Evolutionary conservation across 1,284 basidiomycete species (phyloP), one percentile per base, ranked within the genome.

Genomic region (Ganoderma lucidum): DNA sequence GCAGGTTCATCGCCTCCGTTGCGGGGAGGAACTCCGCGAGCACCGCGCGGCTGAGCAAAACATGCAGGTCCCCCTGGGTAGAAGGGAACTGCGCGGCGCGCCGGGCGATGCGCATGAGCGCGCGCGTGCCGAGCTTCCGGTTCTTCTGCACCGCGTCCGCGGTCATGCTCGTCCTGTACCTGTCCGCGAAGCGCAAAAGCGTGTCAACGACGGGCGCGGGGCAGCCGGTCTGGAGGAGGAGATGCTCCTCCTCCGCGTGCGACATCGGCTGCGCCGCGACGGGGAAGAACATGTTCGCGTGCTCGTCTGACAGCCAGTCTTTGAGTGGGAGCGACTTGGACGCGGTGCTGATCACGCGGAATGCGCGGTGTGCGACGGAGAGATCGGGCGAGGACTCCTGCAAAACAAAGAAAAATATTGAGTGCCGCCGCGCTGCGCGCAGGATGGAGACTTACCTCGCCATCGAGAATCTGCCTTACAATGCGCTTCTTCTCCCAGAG

Each of bases 201-300:
- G 67, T 71, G 37, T 76, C 63, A 19, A 75, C 66, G 48, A 74
- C 62, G 37, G 67, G 41, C 12, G 66, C 48, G 32, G 74, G 62
- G 66, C 76, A 78, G 17, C 76, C 75, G 3, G 75, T 75, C 58
- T 76, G 74, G 42, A 71, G 64, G 5, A 79, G 75, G 9, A 79
- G 62, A 8, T 71, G 61, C 32, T 63, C 63, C 59, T 73, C 89
- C 75, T 91, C 89, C 0, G 75, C 70, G 12, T 72, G 74, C 35
- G 83, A 80, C 89, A 91, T 91, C 1, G 89, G 88, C 73, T 87
- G 85, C 53, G 85, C 83, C 2, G 87, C 84, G 37, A 91, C 78
- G 9, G 88, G 78, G 77, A 90, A 87, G 82, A 91, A 90, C 88
- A 90, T 90, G 75, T 90, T 90, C 19, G 87, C 85, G 73, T 90